phyloP scores from a whole-genome alignment of 352 stramenopile species.

The Phytophthora colocasiae region DNA sequence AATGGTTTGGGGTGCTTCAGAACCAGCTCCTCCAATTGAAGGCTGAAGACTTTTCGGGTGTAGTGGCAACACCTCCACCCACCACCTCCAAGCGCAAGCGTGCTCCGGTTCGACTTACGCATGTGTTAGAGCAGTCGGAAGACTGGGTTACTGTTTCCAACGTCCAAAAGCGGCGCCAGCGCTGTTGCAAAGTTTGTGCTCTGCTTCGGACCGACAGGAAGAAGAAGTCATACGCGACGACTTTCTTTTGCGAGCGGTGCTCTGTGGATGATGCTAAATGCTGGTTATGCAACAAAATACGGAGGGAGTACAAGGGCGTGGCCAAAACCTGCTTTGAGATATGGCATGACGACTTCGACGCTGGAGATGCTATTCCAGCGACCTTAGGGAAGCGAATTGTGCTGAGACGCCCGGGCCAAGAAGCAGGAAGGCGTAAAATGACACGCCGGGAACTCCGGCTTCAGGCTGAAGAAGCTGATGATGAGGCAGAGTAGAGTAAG shows the following conservation, averaged over 20 bases:
- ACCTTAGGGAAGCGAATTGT: not conserved
- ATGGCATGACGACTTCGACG: not conserved
- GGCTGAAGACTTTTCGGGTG: too few relatives aligned
- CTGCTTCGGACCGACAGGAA: not conserved
- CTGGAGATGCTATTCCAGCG: not conserved
- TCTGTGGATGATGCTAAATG: too few relatives aligned
- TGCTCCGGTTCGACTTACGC: not conserved
- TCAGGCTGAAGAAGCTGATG: too few relatives aligned
- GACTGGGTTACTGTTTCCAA: not conserved
- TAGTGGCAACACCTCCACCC: not conserved
- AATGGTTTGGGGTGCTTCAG: not conserved
- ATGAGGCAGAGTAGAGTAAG: too few relatives aligned
- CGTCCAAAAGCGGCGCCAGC: not conserved
- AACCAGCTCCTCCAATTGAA: conserved; percentile 2
- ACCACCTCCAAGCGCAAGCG: not conserved
- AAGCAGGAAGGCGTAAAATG: not conserved
- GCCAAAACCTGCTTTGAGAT: too few relatives aligned
- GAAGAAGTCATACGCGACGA: conserved; percentile 3
- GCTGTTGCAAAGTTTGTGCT: not conserved
- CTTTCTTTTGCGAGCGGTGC: too few relatives aligned
- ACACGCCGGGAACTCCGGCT: not conserved
- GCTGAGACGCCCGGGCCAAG: not conserved
- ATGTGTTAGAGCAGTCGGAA: not conserved
- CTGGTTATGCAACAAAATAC: too few relatives aligned
- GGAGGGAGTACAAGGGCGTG: too few relatives aligned